phyloP scores from a whole-genome alignment of 495 filamentous ascomycete species.

The Terfezia boudieri region DNA sequence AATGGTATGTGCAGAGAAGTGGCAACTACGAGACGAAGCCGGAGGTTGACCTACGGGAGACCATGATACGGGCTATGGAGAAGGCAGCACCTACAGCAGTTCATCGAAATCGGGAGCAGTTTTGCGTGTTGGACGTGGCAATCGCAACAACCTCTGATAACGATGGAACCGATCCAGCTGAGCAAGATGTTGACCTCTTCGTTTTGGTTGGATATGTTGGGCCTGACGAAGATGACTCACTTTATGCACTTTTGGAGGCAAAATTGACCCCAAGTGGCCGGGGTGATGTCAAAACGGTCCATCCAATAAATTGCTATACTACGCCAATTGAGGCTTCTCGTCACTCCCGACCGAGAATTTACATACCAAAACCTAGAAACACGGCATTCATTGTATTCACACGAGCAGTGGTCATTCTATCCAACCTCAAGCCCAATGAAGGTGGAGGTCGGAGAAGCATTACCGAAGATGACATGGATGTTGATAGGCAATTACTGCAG shows the following conservation, averaged over 20 bases:
- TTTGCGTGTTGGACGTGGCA: constrained; percentile 11
- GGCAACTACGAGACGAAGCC: constrained; percentile 30
- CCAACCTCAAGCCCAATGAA: constrained; percentile 23
- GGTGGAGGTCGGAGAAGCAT: not conserved
- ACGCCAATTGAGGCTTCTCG: constrained; percentile 22
- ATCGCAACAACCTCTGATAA: constrained; percentile 5
- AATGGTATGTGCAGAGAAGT: constrained; percentile 72
- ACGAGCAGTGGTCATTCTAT: constrained; percentile 51
- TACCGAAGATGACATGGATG: constrained; percentile 9
- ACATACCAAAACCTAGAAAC: constrained; percentile 49
- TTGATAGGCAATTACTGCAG: not conserved
- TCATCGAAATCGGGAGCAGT: constrained; percentile 10
- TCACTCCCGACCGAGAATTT: constrained; percentile 39
- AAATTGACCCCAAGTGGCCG: constrained; percentile 6
- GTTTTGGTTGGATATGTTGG: constrained; percentile 14
- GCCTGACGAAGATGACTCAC: constrained; percentile 1
- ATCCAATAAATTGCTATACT: constrained; percentile 40
- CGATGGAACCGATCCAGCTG: constrained; percentile 5
- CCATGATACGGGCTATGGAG: constrained; percentile 20
- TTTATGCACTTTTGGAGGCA: constrained; percentile 23
- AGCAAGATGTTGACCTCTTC: constrained; percentile 6
- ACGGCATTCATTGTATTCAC: constrained; percentile 69
- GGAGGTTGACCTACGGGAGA: constrained; percentile 21
- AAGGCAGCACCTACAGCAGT: constrained; percentile 8
- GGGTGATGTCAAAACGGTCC: constrained; percentile 29